phyloP scores from a whole-genome alignment of 129 eudicot species.

The Flaveria sonorensis region DNA sequence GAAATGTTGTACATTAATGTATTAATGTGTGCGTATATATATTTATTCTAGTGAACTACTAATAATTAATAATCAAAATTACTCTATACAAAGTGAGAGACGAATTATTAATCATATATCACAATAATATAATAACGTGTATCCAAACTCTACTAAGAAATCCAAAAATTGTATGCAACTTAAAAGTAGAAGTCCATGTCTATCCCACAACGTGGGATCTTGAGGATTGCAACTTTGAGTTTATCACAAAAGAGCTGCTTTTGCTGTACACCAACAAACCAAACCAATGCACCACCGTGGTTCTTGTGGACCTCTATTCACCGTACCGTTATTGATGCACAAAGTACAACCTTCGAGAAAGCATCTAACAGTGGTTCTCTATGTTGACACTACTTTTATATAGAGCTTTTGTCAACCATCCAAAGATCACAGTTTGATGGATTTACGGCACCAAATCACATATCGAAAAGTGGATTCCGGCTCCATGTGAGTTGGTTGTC shows the following conservation, averaged over 20 bases:
- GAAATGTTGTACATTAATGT: no score
- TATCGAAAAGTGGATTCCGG: background rate
- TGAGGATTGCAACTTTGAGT: conserved; percentile 22
- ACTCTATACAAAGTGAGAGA: background rate
- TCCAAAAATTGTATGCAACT: background rate
- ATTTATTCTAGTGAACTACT: background rate
- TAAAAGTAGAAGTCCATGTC: conserved; percentile 18
- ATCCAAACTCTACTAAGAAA: background rate
- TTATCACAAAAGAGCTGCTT: conserved; percentile 16
- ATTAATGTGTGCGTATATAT: no score
- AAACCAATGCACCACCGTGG: conserved; percentile 19
- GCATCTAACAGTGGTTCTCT: conserved; percentile 23
- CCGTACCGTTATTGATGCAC: conserved; percentile 21
- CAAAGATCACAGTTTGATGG: background rate
- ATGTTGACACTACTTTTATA: conserved; percentile 10
- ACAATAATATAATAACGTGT: background rate
- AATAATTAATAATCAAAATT: background rate
- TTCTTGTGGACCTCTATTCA: conserved; percentile 7
- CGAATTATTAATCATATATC: background rate
- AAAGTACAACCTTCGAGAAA: background rate
- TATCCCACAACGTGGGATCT: conserved; percentile 44
- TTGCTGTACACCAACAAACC: conserved; percentile 23
- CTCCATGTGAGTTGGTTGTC: background rate
- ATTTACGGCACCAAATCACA: conserved; percentile 24
- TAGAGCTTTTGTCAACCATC: conserved; percentile 21